phyloP scores from a whole-genome alignment of 2,329 filamentous ascomycete genomes.

The Penicillium sp. region DNA sequence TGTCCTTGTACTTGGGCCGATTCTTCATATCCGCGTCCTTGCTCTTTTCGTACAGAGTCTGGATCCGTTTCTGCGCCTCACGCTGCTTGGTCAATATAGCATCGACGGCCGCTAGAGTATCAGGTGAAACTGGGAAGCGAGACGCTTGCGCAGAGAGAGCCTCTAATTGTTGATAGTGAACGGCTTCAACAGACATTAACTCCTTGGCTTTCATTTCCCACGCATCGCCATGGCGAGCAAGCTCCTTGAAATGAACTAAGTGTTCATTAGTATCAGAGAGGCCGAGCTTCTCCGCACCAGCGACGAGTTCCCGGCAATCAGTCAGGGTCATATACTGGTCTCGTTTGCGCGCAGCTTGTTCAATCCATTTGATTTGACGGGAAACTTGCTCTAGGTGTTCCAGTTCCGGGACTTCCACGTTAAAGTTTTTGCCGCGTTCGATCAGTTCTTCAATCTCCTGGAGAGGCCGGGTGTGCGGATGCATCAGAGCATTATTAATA shows the following conservation, averaged over 20 bases:
- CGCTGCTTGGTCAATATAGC: slow-evolving; percentile 93
- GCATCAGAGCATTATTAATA: slow-evolving; percentile 68
- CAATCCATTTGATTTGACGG: slow-evolving; percentile 84
- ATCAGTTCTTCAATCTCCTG: slow-evolving; percentile 83
- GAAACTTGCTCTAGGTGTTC: slow-evolving; percentile 76
- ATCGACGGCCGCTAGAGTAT: slow-evolving; percentile 79
- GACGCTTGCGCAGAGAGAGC: slow-evolving; percentile 81
- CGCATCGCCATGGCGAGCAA: slow-evolving; percentile 71
- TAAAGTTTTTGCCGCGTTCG: slow-evolving; percentile 85
- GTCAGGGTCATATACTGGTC: slow-evolving; percentile 68
- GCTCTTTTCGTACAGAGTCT: slow-evolving; percentile 75
- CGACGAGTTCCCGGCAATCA: slow-evolving; percentile 76
- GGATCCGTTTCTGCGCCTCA: slow-evolving; percentile 85
- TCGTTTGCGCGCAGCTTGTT: slow-evolving; percentile 68
- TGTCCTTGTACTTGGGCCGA: slow-evolving; percentile 82
- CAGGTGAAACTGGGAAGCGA: slow-evolving; percentile 73
- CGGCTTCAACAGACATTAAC: slow-evolving; percentile 82
- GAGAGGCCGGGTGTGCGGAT: slow-evolving; percentile 61
- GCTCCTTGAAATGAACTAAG: slow-evolving; percentile 70
- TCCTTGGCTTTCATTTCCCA: slow-evolving; percentile 95
- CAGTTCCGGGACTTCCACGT: slow-evolving; percentile 86
- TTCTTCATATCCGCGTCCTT: slow-evolving; percentile 71
- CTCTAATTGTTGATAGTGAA: slow-evolving; percentile 93
- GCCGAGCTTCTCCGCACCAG: slow-evolving; percentile 71
- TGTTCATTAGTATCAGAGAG: slow-evolving; percentile 80